Base-by-base conservation (phyloP, 2,329 filamentous ascomycete species). In the Neophaeococcomyces aloes region DNA sequence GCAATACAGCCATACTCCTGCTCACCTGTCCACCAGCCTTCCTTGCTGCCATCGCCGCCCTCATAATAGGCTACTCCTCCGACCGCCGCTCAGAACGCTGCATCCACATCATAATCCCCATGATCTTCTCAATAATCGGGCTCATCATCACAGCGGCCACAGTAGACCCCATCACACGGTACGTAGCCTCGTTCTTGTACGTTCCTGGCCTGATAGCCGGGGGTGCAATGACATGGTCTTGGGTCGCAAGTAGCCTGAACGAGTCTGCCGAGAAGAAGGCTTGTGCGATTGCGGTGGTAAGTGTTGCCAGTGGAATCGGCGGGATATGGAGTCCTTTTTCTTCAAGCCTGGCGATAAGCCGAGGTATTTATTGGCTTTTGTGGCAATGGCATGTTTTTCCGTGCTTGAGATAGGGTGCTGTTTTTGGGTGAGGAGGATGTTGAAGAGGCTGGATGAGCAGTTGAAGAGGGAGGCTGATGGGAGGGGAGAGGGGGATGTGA, bases 71-170 rank as follows among this genome's bases (percentile, higher is more conserved):
- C 2, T 59, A 62, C 44, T 36, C 63, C 25, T 70, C 29, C 13
- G 47, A 43, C 29, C 43, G 38, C 25, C 11, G n/a, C 27, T 38
- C 42, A 31, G 44, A 51, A 30, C 44, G 49, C 17, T 44, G 42
- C 31, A 49, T 42, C 35, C 49, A 49, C 45, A 49, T 49, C 11
- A 33, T 42, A 15, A 11, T 42, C 7, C 34, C 39, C 15, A 31
- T 49, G 14, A 19, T 49, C 4, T 38, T 51, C 23, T 37, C 44
- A 6, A 68, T 75, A 25, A 50, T 68, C 27, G 72, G 72, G 4
- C 71, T 69, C 39, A 56, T 74, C 36, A 60, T 76, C 45, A 76
- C 74, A 57, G 75, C 75, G 66, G 66, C 66, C 3, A 70, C 67
- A 5, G 53, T 63, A 4, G 53, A 54, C 15, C 74, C 75, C 41